Base-by-base conservation (phyloP, 257 asterid genomes). In the Forsythia viridissima region DNA sequence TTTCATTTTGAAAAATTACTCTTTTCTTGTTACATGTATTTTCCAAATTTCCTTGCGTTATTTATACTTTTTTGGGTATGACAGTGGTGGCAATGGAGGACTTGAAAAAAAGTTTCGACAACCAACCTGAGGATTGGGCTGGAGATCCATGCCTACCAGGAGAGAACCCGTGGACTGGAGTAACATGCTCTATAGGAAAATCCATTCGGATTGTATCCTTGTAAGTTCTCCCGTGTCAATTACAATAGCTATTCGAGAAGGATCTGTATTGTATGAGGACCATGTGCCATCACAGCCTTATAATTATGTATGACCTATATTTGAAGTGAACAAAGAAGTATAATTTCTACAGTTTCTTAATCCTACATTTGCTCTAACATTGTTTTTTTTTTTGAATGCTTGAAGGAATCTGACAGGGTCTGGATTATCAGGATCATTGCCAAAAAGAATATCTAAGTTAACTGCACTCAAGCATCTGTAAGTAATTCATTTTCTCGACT, bases 111-210 rank as follows among this genome's bases (percentile, higher is more conserved):
- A 84, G 70, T 67, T 46, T 90, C 20, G 38, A 66, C 15, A 86
- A 90, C 9, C 79, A 36, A 0, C 97, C 96, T 4, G 89, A 79
- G 65, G 97, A 93, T 85, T 93, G 99, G 99, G 21, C 73, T 4
- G 99, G 97, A 41, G 99, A 95, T 90, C 99, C 99, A 0, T 95
- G 99, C 82, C 68, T 90, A 69, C 98, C 98, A 1, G 48, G 76
- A 42, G 91, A 72, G 59, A 71, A 88, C 70, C 57, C 92, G 4
- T 95, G 99, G 99, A 85, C 91, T 13, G 98, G 98, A 66, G 80
- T 95, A 71, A 39, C 78, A 3, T 95, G 99, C 77, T 81, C 86
- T 1, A n/a, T 8, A 15, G 81, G 75, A 18, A 74, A 38, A 42
- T 79, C 85, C 18, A 57, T 82, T 34, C 87, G 96, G 48, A 70